Percentiles rank a stretch among this genome's conserved stretches.
phyloP scores from a whole-genome alignment of 257 asterid species.

The Rubia yunnanensis region DNA sequence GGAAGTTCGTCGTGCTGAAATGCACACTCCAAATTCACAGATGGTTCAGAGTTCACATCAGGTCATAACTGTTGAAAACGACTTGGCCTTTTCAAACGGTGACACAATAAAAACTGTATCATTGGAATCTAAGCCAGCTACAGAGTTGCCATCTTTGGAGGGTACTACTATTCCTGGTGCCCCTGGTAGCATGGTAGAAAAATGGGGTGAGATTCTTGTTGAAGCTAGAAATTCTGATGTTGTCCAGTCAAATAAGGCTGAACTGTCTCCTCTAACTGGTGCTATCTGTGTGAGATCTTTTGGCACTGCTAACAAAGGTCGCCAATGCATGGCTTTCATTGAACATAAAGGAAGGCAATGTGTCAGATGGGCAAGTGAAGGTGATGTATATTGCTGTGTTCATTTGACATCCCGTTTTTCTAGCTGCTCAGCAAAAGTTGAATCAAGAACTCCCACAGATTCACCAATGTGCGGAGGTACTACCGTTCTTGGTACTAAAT shows the following conservation, averaged over 20 bases:
- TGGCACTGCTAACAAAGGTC: conserved; percentile 47
- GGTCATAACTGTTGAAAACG: conserved; percentile 39
- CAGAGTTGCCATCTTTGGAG: conserved; percentile 26
- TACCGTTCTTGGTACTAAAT: conserved; percentile 90
- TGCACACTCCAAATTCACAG: conserved; percentile 41
- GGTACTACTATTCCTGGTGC: conserved; percentile 29
- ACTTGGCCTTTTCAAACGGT: conserved; percentile 40
- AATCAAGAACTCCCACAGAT: conserved; percentile 37
- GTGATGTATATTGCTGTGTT: conserved; percentile 87
- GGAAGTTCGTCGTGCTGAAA: conserved; percentile 96
- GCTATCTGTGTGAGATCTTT: conserved; percentile 31
- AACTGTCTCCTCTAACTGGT: conserved; percentile 37
- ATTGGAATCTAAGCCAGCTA: conserved; percentile 38
- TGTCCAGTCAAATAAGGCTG: conserved; percentile 34
- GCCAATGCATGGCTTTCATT: conserved; percentile 81
- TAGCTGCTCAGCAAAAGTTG: conserved; percentile 47
- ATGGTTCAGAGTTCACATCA: conserved; percentile 40
- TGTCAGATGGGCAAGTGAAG: conserved; percentile 88
- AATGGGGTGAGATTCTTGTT: conserved; percentile 65
- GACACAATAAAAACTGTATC: conserved; percentile 23
- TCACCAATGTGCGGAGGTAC: conserved; percentile 93
- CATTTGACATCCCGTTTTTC: conserved; percentile 72
- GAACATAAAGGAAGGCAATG: conserved; percentile 95
- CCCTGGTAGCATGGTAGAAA: conserved; percentile 33
- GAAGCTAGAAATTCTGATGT: conserved; percentile 47